Evolutionary conservation across 176 grass and related monocot species (phyloP), one percentile per base, ranked within the genome.

Genomic region (Eleusine coracana): DNA sequence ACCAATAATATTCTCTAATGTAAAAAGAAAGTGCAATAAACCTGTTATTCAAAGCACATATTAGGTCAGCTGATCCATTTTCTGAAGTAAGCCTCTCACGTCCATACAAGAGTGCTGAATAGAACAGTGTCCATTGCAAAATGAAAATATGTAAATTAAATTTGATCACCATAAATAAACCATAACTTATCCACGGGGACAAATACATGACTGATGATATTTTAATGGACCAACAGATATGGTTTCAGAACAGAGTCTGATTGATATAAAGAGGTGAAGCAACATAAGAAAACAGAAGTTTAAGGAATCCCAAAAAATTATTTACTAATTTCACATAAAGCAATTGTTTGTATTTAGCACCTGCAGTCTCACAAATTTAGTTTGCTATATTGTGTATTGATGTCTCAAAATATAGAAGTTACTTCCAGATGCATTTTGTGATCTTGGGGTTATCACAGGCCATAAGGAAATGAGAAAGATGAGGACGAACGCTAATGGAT

Each of bases 1-100:
- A 83, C 94, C 91, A 97, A 81, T 97, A 97, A 88, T 97, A 93
- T 75, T 97, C 91, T 63, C 88, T 90, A 37, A 91, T 96, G 83
- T 96, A 90, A 85, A 96, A 96, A 55, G 88, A 97, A 37, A 97
- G 75, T 77, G 94, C 94, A 54, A 97, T 93, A 59, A 97, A 84
- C 71, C 94, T 90, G 87, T 83, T 97, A 75, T 97, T 91, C 75
- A 97, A 49, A 75, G 94, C 94, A 80, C 91, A 91, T 29, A 93
- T 97, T 74, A 97, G 79, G 77, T 93, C 94, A 60, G 81, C 84
- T 8, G 91, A 97, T 71, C 91, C 91, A 74, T n/a, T n/a, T n/a
- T n/a, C n/a, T 97, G 80, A 80, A 71, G 89, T 77, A 78, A 97
- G 87, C 94, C 93, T 91, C 81, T 93, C 94, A 67, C 91, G 91